These are phyloP conservation scores for Euphorbia peplus DNA, from an alignment of 345 rosid genomes.

Conservation along the genomic window DNA sequence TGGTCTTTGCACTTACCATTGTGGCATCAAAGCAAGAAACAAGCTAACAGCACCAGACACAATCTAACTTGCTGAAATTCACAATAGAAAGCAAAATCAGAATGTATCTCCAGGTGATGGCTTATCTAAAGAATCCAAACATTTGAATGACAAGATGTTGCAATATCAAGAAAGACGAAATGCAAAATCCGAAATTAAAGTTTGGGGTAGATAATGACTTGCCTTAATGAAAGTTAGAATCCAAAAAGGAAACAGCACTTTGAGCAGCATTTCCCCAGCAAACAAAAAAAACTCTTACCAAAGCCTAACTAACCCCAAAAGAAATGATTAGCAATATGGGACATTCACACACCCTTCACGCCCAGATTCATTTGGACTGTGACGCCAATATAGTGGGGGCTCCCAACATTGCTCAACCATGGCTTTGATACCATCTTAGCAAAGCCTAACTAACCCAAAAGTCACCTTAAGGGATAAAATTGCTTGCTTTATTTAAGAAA, in stretches of 20 bases:
- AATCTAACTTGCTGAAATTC: conserved; percentile 18
- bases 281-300: too few species aligned
- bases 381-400: too few species aligned
- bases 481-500: too few species aligned
- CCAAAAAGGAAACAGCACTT: conserved; percentile 1
- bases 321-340: too few species aligned
- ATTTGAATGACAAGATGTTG: neutral
- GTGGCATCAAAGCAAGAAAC: conserved; percentile 13
- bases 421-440: too few species aligned
- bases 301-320: too few species aligned
- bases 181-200: neutral
- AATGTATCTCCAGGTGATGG: too few species aligned
- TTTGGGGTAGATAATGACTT: neutral
- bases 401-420: too few species aligned
- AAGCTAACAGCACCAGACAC: neutral
- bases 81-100: neutral
- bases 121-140: neutral
- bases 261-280: conserved; percentile 17
- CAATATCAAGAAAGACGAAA: neutral
- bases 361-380: too few species aligned
- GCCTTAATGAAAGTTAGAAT: neutral
- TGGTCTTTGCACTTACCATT: conserved; percentile 67
- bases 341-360: too few species aligned
- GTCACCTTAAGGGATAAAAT: too few species aligned
- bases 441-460: too few species aligned